Evolutionary conservation across 2,329 filamentous ascomycete genomes (phyloP).

Genomic region (Clarireedia sp.): DNA sequence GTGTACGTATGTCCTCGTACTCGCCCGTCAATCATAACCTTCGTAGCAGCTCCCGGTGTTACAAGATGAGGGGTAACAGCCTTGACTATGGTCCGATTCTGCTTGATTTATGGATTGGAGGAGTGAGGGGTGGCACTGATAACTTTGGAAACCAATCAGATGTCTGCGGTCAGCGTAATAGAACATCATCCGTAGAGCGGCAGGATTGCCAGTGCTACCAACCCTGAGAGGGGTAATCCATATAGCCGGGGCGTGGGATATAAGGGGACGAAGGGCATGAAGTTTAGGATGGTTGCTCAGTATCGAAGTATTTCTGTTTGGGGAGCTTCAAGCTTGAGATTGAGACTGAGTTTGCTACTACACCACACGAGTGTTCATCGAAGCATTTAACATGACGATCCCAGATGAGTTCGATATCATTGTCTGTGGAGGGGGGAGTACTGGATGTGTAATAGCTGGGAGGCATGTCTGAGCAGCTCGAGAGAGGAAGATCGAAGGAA

Average conservation of each 20-base stretch:
- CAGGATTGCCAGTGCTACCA: not conserved
- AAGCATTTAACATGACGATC: conserved; percentile 18
- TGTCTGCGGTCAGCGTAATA: not conserved
- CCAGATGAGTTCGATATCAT: conserved; percentile 43
- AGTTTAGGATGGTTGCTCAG: not conserved
- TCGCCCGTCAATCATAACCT: conserved; percentile 1
- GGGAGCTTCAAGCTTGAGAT: not conserved
- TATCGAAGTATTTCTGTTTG: not conserved
- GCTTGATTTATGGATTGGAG: not conserved
- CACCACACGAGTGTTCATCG: too few relatives aligned
- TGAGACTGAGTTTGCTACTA: too few relatives aligned
- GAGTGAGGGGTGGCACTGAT: not conserved
- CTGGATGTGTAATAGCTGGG: conserved; percentile 42
- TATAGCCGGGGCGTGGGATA: not conserved
- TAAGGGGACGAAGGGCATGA: not conserved
- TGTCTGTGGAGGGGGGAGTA: conserved; percentile 41
- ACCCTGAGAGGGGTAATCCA: not conserved
- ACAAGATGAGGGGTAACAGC: conserved; percentile 7
- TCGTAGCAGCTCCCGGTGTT: not conserved
- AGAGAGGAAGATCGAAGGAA: not conserved
- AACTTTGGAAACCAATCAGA: not conserved
- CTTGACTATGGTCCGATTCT: not conserved
- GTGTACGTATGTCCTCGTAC: not conserved
- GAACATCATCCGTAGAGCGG: not conserved
- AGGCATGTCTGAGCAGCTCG: conserved; percentile 23